Evolutionary conservation across 2,329 filamentous ascomycete genomes (phyloP), one percentile per base, ranked within the genome.

Genomic region (Fusarium bactridioides): DNA sequence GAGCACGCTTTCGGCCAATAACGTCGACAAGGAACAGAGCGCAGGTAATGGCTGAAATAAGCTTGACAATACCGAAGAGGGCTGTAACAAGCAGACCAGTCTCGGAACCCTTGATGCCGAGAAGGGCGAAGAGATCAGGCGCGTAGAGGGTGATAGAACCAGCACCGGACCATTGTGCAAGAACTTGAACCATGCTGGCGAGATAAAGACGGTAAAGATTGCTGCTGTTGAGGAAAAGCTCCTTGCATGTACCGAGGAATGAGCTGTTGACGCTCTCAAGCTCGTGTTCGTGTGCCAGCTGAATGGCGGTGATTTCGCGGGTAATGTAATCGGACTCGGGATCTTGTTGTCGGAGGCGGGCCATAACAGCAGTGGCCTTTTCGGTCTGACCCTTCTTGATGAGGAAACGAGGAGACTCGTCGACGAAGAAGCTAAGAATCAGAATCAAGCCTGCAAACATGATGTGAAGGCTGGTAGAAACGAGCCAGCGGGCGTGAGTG

Each of bases 91-190:
- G 63, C 13, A 67, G 63, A 25, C 63, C 63, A 15, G 64, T 67
- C 35, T 67, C 64, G 4, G 62, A 53, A 2, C 64, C 63, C 21
- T 61, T 58, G 10, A 67, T 61, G 5, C 64, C 64, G 13, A 67
- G 63, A 10, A 67, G 41, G 1, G 51, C 54, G 3, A 67, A 67
- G 15, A 67, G n/a, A 5, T 67, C 63, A 4, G 64, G 64, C 3
- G 63, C 62, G 12, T 67, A 67, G 2, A 67, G 35, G 23, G 64
- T 67, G 11, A 67, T 63, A 1, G 70, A 71, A 4, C 72, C 69
- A 1, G 70, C 71, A 11, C 71, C 70, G 9, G 70, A 74, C 53
- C 72, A 74, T 7, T 74, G 67, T 5, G 71, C 71, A 9, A 74
- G 37, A 19, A 74, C 69, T 10, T 74, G 72, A 3, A 72, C 70